A percentile compares a stretch with the other conserved stretches of the same genome.
Evolutionary conservation across 148 eudicot genomes (phyloP).

Genomic region (Oxyria digyna): DNA sequence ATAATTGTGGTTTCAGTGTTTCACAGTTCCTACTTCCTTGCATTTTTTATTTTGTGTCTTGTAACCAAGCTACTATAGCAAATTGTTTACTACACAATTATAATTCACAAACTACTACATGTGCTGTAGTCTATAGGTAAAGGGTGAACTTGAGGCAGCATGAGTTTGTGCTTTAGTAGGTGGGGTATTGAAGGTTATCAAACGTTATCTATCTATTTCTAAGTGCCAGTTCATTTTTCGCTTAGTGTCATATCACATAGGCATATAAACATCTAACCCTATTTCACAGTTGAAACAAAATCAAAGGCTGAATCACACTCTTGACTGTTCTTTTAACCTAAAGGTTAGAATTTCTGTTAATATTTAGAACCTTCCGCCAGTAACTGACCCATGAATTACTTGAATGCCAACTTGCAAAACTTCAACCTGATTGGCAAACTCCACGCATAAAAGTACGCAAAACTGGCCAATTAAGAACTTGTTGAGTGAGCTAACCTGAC

Average conservation of each 20-base stretch:
- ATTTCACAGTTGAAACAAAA: background rate
- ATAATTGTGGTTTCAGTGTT: background rate
- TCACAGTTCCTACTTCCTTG: background rate
- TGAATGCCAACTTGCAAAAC: background rate
- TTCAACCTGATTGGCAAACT: background rate
- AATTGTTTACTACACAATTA: background rate
- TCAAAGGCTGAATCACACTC: background rate
- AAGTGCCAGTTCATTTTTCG: background rate
- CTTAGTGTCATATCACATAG: background rate
- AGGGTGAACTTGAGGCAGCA: background rate
- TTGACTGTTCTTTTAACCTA: background rate
- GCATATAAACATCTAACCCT: background rate
- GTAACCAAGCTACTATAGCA: background rate
- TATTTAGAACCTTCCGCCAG: background rate
- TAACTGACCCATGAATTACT: background rate
- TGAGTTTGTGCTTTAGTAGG: background rate
- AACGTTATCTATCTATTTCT: background rate
- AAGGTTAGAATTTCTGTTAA: background rate
- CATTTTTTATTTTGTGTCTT: background rate
- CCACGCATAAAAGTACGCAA: background rate
- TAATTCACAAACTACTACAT: background rate
- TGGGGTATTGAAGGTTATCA: background rate
- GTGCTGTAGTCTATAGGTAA: background rate
- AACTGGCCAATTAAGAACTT: background rate
- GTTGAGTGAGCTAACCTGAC: conserved; percentile 40